Evolutionary conservation across 176 grass and related monocot genomes (phyloP), one percentile per base, ranked within the genome.

Genomic region (Eleusine indica): DNA sequence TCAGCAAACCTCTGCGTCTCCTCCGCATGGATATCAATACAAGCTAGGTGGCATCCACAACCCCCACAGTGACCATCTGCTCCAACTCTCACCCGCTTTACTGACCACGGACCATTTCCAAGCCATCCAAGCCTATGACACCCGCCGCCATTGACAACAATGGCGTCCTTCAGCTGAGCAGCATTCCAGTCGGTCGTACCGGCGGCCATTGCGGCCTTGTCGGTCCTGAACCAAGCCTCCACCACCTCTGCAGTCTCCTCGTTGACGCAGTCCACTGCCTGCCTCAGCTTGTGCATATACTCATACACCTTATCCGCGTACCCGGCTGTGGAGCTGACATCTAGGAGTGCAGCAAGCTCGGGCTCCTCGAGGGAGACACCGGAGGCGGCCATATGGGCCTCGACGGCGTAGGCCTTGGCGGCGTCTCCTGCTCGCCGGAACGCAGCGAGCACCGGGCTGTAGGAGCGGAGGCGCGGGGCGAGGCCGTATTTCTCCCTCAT

Each of bases 121-220:
- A 98, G 81, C 95, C 95, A 98, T 10, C 95, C 95, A 12, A 84
- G 56, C 35, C 85, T 84, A 82, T 87, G 93, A 80, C 91, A 95
- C 13, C 95, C 95, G 0, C 92, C 92, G 3, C 95, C 95, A 30
- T 90, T 94, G 16, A 68, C 83, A 76, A 93, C 76, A 56, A 95
- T 86, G 15, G 80, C 72, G 4, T 90, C 87, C 35, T 83, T 88
- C 1, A 93, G 85, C 57, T 74, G 22, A 4, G 25, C 1, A 7
- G 49, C 73, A 37, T 87, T 58, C 90, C 74, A 91, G 69, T 82
- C 72, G 0, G 39, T 13, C 21, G 35, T 77, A 41, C 84, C 79
- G 0, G 82, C 79, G 0, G 82, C 83, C 62, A 46, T 12, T 0
- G 66, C 78, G 2, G 84, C 92, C 38, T 66, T 42, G 17, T 82